Evolutionary conservation across 164 flowering plant species (phyloP), one percentile per base, ranked within the genome.

Genomic region (Umbilicus rupestris): DNA sequence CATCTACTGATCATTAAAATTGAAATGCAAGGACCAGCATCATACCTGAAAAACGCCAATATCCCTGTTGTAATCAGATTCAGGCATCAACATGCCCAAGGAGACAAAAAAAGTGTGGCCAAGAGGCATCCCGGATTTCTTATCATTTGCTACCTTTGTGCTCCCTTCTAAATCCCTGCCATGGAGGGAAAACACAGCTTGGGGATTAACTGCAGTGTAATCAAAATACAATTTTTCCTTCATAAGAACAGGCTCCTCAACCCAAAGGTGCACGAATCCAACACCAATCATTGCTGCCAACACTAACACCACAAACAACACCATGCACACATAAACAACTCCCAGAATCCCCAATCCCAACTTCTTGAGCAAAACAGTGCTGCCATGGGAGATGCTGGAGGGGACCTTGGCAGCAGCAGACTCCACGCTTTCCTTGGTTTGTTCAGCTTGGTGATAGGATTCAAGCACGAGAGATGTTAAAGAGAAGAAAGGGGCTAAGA

Each of bases 31-130:
- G 31, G 31, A 24, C 5, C 60, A 52, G 59, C 31, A 9, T 7
- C 17, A 12, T 70, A 91, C 96, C 93, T 92, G 95, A 76, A 90
- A 92, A 2, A 90, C 73, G 10, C 96, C 96, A 69, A 90, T 58
- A 0, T 78, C 76, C 35, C 82, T 67, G 67, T 92, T 92, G 65
- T 65, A 87, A 67, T 82, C 87, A 11, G 96, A 92, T 17, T 92
- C 98, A 4, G 96, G 98, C 86, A 92, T 71, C 73, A 87, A 55
- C 50, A 92, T 77, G 24, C 70, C 60, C 62, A 90, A 44, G 15
- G 81, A 79, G n/a, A 88, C 93, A 64, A 71, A 74, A 33, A 77
- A 47, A 0, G 85, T 87, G 58, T 90, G 95, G 1, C 93, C 96
- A 33, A 73, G 78, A 0, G 95, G 96, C 63, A 92, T 70, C 1